Percentiles rank a stretch among this genome's conserved stretches.
Evolutionary conservation across 2,329 filamentous ascomycete species (phyloP).

Genomic region (Aspergillus tubingensis): DNA sequence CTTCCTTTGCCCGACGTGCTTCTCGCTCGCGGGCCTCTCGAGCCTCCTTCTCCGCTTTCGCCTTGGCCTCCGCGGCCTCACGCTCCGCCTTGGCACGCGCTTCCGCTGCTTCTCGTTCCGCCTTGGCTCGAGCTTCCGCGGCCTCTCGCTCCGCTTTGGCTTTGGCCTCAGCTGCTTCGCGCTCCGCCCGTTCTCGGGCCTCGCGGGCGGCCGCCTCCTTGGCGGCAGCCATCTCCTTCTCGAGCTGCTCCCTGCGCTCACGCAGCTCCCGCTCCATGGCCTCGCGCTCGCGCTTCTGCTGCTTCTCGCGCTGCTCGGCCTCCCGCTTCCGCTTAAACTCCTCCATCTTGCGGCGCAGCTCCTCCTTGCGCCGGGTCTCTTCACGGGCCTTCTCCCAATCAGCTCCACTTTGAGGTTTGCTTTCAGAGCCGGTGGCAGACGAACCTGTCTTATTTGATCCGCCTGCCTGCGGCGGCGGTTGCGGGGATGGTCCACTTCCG

Average conservation of each 20-base stretch:
- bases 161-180: conserved; percentile 39
- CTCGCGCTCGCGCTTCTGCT: conserved; percentile 42
- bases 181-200: conserved; percentile 33
- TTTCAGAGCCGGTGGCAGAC: conserved; percentile 12
- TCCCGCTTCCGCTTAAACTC: conserved; percentile 40
- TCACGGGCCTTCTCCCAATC: conserved; percentile 35
- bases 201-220: conserved; percentile 26
- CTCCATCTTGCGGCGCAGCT: conserved; percentile 42
- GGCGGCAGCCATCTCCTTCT: conserved; percentile 39
- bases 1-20: conserved; percentile 21
- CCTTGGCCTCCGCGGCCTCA: conserved; percentile 24
- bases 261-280: conserved; percentile 43
- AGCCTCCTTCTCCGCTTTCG: conserved; percentile 24
- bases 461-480: conserved; percentile 22
- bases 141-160: conserved; percentile 36
- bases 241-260: conserved; percentile 44
- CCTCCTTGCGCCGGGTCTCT: conserved; percentile 39
- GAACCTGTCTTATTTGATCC: conserved; percentile 6
- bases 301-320: conserved; percentile 40
- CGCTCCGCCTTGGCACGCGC: conserved; percentile 20
- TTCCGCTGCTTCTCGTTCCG: conserved; percentile 26
- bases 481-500: conserved; percentile 26
- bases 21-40: not conserved
- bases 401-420: conserved; percentile 23
- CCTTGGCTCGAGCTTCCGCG: conserved; percentile 28